phyloP scores from a whole-genome alignment of 2,329 filamentous ascomycete species.

The Xylaria sp. region DNA sequence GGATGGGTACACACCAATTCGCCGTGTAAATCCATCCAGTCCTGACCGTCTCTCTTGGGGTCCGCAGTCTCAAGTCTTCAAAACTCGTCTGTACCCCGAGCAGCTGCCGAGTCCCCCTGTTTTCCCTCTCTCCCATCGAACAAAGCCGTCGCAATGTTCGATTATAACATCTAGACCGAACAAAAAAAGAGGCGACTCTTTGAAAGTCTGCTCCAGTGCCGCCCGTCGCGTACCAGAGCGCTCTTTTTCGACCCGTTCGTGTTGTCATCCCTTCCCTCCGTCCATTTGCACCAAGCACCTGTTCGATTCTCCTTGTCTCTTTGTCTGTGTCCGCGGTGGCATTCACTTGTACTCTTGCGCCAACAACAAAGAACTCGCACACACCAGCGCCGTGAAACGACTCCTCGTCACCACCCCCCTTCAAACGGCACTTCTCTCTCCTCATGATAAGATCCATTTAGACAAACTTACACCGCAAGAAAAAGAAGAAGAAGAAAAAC shows the following conservation, averaged over 20 bases:
- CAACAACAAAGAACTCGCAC: constrained; percentile 39
- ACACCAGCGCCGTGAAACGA: constrained; percentile 34
- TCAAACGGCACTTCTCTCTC: constrained; percentile 14
- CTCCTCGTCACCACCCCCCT: constrained; percentile 30
- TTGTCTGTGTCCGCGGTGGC: constrained; percentile 55
- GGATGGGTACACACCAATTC: constrained; percentile 35
- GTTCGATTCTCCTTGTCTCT: constrained; percentile 28
- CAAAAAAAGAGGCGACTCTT: constrained; percentile 58
- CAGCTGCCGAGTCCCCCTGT: constrained; percentile 46
- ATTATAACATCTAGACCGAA: constrained; percentile 61
- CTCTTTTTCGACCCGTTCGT: constrained; percentile 29
- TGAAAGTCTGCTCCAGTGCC: constrained; percentile 63
- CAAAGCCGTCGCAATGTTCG: constrained; percentile 66
- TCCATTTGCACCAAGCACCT: constrained; percentile 37
- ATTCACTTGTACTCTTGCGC: constrained; percentile 64
- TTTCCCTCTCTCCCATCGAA: constrained; percentile 58
- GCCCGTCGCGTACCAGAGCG: constrained; percentile 37
- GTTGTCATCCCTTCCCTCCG: constrained; percentile 34
- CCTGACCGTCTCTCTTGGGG: constrained; percentile 40
- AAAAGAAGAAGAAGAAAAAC: constrained; percentile 10
- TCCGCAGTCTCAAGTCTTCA: constrained; percentile 46
- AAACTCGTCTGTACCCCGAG: constrained; percentile 52
- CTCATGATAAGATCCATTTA: constrained; percentile 34
- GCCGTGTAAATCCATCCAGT: constrained; percentile 32
- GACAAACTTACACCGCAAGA: constrained; percentile 14